Evolutionary conservation across 306 rosid genomes (phyloP).

Genomic region (Vigna trinervia): DNA sequence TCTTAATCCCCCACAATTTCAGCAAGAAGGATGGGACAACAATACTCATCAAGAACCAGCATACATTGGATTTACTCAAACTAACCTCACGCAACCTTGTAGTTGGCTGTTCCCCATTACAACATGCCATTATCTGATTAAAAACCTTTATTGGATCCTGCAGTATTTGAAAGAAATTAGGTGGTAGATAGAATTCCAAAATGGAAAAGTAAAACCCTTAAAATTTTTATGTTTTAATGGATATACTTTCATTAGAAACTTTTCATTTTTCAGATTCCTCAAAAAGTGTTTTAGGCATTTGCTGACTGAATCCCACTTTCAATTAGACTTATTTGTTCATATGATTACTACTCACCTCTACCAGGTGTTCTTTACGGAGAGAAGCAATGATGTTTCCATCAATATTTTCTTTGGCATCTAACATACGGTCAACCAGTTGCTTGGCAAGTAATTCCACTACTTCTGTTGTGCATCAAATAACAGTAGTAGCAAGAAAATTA

Average conservation of each 20-base stretch:
- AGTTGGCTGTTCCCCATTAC: slow-evolving; percentile 61
- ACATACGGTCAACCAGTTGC: slow-evolving; percentile 64
- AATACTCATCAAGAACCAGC: slow-evolving; percentile 3
- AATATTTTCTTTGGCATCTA: slow-evolving; percentile 77
- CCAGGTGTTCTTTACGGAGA: slow-evolving; percentile 54
- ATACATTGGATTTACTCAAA: slow-evolving; percentile 34
- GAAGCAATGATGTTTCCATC: slow-evolving; percentile 68
- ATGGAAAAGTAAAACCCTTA: background rate
- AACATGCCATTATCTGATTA: slow-evolving; percentile 58
- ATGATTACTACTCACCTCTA: slow-evolving; percentile 39
- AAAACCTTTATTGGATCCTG: slow-evolving; percentile 70
- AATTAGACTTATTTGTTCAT: slow-evolving; percentile 17
- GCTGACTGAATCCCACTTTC: background rate
- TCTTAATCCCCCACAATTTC: slow-evolving; percentile 5
- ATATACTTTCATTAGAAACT: background rate
- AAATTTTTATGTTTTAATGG: background rate
- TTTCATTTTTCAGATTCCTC: no score
- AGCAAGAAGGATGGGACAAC: background rate
- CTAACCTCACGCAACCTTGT: slow-evolving; percentile 71
- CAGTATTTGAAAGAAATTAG: slow-evolving; percentile 33
- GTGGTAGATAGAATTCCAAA: background rate
- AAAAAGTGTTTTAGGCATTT: background rate
- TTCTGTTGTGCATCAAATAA: slow-evolving; percentile 54
- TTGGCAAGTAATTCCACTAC: slow-evolving; percentile 60
- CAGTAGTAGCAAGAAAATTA: slow-evolving; percentile 31